phyloP scores from a whole-genome alignment of 1,139 yeast species.

The Diutina ranongensis region DNA sequence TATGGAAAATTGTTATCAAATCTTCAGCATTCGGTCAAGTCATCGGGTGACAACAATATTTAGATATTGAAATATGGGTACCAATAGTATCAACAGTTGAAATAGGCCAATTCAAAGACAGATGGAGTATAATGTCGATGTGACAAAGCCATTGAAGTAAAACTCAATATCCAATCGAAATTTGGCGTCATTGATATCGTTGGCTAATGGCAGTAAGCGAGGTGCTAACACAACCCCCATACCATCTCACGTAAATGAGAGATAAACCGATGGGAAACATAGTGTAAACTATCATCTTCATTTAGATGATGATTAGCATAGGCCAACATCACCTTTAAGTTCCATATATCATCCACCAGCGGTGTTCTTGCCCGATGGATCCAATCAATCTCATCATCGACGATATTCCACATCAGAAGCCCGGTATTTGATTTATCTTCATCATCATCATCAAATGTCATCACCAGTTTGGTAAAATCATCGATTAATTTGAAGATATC shows the following conservation, averaged over 20 bases:
- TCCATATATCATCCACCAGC: constrained; percentile 51
- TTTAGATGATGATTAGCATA: neutral
- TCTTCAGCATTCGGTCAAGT: too few species aligned
- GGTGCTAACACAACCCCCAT: constrained; percentile 1
- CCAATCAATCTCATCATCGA: constrained; percentile 48
- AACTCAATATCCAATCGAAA: too few species aligned
- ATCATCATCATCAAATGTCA: constrained; percentile 6
- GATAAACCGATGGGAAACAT: neutral
- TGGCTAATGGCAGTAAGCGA: too few species aligned
- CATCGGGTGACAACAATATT: too few species aligned
- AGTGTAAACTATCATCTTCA: neutral
- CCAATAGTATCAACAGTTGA: too few species aligned
- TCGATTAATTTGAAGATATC: constrained; percentile 24
- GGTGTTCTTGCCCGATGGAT: constrained; percentile 35
- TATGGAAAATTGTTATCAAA: too few species aligned
- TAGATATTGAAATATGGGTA: too few species aligned
- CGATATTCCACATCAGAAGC: constrained; percentile 32
- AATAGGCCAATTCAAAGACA: too few species aligned
- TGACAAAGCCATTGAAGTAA: too few species aligned
- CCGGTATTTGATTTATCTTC: constrained; percentile 11
- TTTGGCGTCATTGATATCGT: too few species aligned
- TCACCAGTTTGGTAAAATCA: constrained; percentile 21
- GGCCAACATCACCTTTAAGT: constrained; percentile 46
- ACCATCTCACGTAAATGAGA: neutral
- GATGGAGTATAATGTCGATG: too few species aligned